Evolutionary conservation across 495 filamentous ascomycete genomes (phyloP).

Genomic region (Neurospora discreta): DNA sequence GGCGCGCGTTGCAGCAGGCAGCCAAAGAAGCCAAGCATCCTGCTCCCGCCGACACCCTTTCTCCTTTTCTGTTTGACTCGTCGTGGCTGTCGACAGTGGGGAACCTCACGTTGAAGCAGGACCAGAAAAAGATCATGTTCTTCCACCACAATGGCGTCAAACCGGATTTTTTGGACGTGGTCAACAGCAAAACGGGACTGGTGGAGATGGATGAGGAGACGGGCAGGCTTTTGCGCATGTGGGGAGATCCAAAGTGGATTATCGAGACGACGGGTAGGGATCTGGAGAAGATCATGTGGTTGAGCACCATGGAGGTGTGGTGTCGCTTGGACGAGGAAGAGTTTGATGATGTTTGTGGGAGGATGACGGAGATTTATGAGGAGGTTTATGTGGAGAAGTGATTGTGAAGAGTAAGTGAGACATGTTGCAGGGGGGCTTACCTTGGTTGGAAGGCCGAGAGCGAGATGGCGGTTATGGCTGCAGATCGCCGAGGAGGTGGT

Average conservation of each 20-base stretch:
- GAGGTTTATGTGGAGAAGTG: slow-evolving; percentile 3
- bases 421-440: not conserved
- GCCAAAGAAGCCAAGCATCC: not conserved
- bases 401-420: not conserved
- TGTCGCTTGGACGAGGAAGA: slow-evolving; percentile 10
- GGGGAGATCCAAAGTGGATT: slow-evolving; percentile 22
- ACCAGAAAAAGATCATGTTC: slow-evolving; percentile 33
- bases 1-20: slow-evolving; percentile 9
- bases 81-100: not conserved
- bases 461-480: not conserved
- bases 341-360: slow-evolving; percentile 4
- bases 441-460: not conserved
- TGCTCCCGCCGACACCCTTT: not conserved
- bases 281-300: slow-evolving; percentile 41
- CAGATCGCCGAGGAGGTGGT: not conserved
- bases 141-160: slow-evolving; percentile 46
- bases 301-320: slow-evolving; percentile 34
- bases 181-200: not conserved
- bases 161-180: slow-evolving; percentile 33
- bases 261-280: slow-evolving; percentile 30
- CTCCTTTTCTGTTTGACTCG: slow-evolving; percentile 3
- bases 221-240: slow-evolving; percentile 12
- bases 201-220: slow-evolving; percentile 3
- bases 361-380: slow-evolving; percentile 4
- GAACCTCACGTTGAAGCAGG: slow-evolving; percentile 1